phyloP scores from a whole-genome alignment of 1,139 yeast species.

The Pichia sp. region DNA sequence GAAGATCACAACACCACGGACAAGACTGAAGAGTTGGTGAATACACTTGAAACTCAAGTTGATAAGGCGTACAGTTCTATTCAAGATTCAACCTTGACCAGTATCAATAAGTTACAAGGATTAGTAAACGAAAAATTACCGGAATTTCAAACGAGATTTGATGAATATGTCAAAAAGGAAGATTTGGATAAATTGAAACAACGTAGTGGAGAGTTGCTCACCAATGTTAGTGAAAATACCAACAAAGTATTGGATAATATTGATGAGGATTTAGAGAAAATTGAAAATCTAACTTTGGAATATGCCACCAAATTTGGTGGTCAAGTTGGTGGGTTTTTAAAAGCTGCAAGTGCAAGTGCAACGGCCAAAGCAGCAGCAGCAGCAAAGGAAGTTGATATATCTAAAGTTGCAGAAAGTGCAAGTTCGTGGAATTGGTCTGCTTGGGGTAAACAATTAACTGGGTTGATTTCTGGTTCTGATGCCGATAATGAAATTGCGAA shows the following conservation, averaged over 20 bases:
- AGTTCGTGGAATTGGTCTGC: conserved; percentile 14
- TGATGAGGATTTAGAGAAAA: conserved; percentile 58
- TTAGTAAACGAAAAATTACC: conserved; percentile 16
- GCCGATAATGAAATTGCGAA: conserved; percentile 1
- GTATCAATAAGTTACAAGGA: conserved; percentile 29
- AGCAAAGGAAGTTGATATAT: conserved; percentile 10
- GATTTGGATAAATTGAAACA: conserved; percentile 33
- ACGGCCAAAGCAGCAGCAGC: conserved; percentile 7
- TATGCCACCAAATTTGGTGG: conserved; percentile 36
- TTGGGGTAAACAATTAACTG: conserved; percentile 8
- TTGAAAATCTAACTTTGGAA: conserved; percentile 56
- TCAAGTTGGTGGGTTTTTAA: conserved; percentile 45
- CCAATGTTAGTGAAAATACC: conserved; percentile 36
- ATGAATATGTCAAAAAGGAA: conserved; percentile 16
- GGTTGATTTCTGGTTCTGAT: conserved; percentile 7
- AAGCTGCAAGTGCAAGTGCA: conserved; percentile 6
- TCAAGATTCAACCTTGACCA: conserved; percentile 35
- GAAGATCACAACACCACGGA: conserved; percentile 14
- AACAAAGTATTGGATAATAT: conserved; percentile 53
- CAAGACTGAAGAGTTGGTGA: conserved; percentile 41
- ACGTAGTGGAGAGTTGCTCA: conserved; percentile 28
- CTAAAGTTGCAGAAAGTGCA: conserved; percentile 3
- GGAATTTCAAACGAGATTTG: conserved; percentile 23
- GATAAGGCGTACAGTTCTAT: conserved; percentile 42
- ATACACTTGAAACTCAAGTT: conserved; percentile 42